Evolutionary conservation across 352 stramenopile genomes (phyloP), one percentile per base, ranked within the genome.

Genomic region (Poterioochromonas sp.): DNA sequence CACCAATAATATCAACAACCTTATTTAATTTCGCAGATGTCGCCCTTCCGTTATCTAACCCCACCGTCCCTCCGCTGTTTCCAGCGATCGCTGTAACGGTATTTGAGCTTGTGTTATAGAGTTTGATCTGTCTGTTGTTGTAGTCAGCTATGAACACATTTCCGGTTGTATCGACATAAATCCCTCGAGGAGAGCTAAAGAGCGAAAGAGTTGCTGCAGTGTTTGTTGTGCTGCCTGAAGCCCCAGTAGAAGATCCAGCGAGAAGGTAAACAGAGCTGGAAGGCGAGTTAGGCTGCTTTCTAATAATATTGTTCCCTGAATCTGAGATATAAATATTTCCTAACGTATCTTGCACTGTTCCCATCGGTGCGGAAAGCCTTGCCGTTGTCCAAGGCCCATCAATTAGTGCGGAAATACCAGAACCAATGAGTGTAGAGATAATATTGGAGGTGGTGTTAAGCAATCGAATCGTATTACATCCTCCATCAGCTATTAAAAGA

Each of bases 321-420:
- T 58, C 47, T 58, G 47, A 15, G 47, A 58, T 58, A 58, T 58
- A 58, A 58, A 58, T 58, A 58, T 58, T 58, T 15, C 47, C 47
- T 58, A 58, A 26, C 26, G 47, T 58, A 58, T 58, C 47, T 58
- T 15, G 47, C 26, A 58, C 47, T 58, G 47, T 26, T 58, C 47
- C 47, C 15, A 26, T 26, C 47, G 47, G 47, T 58, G 47, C 47
- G 47, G 15, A 26, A 58, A 26, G 26, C 15, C 47, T 58, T 58
- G 47, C 47, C 15, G 26, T 15, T 15, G 47, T 58, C 47, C 47
- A 58, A 26, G 47, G 47, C 47, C 15, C 47, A 58, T 58, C 47
- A 58, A 58, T 26, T 58, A 58, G 47, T 58, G 47, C 47, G 26
- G 47, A 15, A 58, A 26, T 26, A 26, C 47, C 47, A 15, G 47